These are phyloP conservation scores for Mycena filopes DNA, from an alignment of 768 basidiomycete species.

Conservation along the genomic window DNA sequence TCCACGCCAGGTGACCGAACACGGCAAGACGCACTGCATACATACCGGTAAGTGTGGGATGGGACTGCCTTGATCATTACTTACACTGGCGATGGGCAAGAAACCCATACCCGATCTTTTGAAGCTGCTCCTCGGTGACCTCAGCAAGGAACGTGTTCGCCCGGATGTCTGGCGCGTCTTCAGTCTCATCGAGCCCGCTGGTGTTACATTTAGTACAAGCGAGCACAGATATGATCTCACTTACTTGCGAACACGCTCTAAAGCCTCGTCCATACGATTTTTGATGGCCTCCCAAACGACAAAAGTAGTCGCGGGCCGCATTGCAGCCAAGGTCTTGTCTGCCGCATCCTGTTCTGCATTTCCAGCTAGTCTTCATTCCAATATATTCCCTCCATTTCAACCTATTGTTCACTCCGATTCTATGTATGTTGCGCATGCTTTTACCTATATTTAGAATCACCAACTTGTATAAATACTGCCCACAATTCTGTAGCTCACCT, in stretches of 20 bases:
- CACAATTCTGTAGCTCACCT: too few relatives aligned
- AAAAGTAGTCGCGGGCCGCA: conserved; percentile 36
- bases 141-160: conserved; percentile 45
- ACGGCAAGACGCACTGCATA: conserved; percentile 35
- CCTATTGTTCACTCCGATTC: too few relatives aligned
- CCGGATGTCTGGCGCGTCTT: conserved; percentile 45
- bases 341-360: conserved; percentile 43
- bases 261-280: conserved; percentile 40
- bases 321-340: conserved; percentile 28
- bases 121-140: conserved; percentile 40
- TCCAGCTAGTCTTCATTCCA: too few relatives aligned
- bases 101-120: conserved; percentile 38
- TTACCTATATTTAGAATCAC: too few relatives aligned
- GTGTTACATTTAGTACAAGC: neutral
- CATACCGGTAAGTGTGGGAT: too few relatives aligned
- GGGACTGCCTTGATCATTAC: too few relatives aligned
- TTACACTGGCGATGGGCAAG: conserved; percentile 41
- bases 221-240: conserved; percentile 7
- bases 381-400: too few relatives aligned
- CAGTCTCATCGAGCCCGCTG: conserved; percentile 38
- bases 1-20: conserved; percentile 44
- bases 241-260: conserved; percentile 35
- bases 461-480: too few relatives aligned
- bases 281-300: conserved; percentile 41
- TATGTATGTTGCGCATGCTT: too few relatives aligned